These are phyloP conservation scores for Phialocephala subalpina DNA, from an alignment of 2,329 filamentous ascomycete genomes.

Conservation along the genomic window DNA sequence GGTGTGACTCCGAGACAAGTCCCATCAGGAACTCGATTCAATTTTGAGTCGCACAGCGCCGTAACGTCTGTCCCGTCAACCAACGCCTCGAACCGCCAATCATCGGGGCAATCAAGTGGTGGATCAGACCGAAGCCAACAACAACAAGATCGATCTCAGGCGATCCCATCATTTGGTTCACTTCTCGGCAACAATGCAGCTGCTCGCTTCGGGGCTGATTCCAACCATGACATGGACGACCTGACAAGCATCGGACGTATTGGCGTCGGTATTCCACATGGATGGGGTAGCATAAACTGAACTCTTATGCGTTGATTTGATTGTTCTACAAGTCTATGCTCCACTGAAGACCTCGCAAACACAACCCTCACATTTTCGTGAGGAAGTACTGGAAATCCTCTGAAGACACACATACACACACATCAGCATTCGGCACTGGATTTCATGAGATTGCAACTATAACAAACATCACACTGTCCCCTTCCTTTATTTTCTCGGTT, in stretches of 20 bases:
- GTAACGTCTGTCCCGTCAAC: background rate
- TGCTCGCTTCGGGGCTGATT: background rate
- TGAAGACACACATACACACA: background rate
- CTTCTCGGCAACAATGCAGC: background rate
- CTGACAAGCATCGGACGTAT: background rate
- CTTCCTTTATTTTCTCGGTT: background rate
- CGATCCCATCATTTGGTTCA: slow-evolving; percentile 1
- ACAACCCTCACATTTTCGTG: background rate
- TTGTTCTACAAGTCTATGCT: background rate
- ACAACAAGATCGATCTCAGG: background rate
- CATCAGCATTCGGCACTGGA: background rate
- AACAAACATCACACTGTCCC: background rate
- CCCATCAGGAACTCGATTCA: background rate
- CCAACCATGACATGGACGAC: background rate
- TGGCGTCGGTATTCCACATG: background rate
- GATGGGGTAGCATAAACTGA: background rate
- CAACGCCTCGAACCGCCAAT: background rate
- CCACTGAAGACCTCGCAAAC: background rate
- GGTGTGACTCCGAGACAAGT: slow-evolving; percentile 9
- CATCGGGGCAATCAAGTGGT: background rate
- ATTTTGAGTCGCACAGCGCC: background rate
- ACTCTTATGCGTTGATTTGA: background rate
- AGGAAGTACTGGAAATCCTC: background rate
- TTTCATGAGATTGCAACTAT: slow-evolving; percentile 1
- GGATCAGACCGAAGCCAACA: background rate